Base-by-base conservation (phyloP, 768 basidiomycete genomes). In the Suillus alpinus region DNA sequence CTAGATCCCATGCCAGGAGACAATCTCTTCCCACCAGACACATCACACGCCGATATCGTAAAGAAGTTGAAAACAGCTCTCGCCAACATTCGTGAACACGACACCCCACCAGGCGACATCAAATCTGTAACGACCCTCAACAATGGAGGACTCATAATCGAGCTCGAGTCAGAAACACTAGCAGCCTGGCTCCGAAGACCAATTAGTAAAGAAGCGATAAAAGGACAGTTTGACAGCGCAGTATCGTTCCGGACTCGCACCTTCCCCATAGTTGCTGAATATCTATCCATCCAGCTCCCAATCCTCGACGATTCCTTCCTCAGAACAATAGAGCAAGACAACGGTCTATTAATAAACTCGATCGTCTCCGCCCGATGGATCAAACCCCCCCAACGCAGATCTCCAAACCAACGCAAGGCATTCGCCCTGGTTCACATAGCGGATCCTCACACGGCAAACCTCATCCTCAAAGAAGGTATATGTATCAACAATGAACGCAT, bases 341-440 rank as follows among this genome's bases (percentile, higher is more conserved):
- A 63, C 31, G 56, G 43, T 29, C 40, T 71, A 0, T 23, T 20
- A 13, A 1, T 29, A 0, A 56, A 59, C 0, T 31, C 51, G 8
- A 65, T 76, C 4, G 39, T 31, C 0, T n/a, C 23, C 6, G 67
- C 66, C 1, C 57, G 62, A 13, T 78, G 63, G 66, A 69, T 76
- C 20, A 75, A 76, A 44, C 63, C 69, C 0, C 20, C 60, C 0
- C 59, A 65, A 10, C 32, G 59, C 1, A 61, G 71, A 0, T 5
- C 13, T 0, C 26, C 37, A 6, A 50, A 50, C 0, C 77, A 76
- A 56, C 51, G 52, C 2, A 57, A 59, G 0, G 71, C 72, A 0
- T 68, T 73, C 52, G 52, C 36, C 9, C 7, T 36, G 1, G 1
- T 36, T 2, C 36, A 36, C 2, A 10, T 36, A 1, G 36, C 9